These are phyloP conservation scores for Rhizopus stolonifer DNA, from an alignment of 371 early-diverging fungal genomes.

Conservation along the genomic window DNA sequence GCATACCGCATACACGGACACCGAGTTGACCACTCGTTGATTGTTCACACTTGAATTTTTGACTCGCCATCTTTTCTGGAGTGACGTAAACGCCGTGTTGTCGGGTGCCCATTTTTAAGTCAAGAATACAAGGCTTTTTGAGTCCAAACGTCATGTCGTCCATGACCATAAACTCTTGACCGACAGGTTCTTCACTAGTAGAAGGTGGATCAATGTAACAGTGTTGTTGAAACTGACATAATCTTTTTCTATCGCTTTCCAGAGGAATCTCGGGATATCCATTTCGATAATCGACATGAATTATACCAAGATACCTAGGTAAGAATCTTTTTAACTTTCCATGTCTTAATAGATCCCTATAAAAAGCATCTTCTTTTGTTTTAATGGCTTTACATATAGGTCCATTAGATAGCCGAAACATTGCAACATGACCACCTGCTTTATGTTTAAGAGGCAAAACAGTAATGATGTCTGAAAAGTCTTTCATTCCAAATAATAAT, in stretches of 20 bases:
- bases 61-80: slow-evolving; percentile 73
- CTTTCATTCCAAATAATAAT: slow-evolving; percentile 1
- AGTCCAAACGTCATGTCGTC: slow-evolving; percentile 86
- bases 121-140: slow-evolving; percentile 85
- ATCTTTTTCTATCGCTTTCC: slow-evolving; percentile 67
- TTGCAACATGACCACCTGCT: slow-evolving; percentile 33
- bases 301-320: slow-evolving; percentile 22
- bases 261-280: slow-evolving; percentile 61
- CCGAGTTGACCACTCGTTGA: slow-evolving; percentile 87
- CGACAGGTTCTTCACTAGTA: slow-evolving; percentile 33
- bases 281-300: slow-evolving; percentile 19
- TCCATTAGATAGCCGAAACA: slow-evolving; percentile 25
- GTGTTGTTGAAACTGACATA: slow-evolving; percentile 51
- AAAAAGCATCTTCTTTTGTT: slow-evolving; percentile 24
- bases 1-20: slow-evolving; percentile 95
- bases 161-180: slow-evolving; percentile 79
- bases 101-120: slow-evolving; percentile 95
- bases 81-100: slow-evolving; percentile 89
- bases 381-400: slow-evolving; percentile 32
- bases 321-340: slow-evolving; percentile 14
- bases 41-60: slow-evolving; percentile 83
- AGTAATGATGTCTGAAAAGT: neutral
- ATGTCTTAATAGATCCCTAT: slow-evolving; percentile 19
- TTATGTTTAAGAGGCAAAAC: slow-evolving; percentile 29
- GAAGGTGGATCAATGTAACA: neutral